Base-by-base conservation (phyloP, 192 early-diverging fungal genomes). In the Paraglomus brasilianum region DNA sequence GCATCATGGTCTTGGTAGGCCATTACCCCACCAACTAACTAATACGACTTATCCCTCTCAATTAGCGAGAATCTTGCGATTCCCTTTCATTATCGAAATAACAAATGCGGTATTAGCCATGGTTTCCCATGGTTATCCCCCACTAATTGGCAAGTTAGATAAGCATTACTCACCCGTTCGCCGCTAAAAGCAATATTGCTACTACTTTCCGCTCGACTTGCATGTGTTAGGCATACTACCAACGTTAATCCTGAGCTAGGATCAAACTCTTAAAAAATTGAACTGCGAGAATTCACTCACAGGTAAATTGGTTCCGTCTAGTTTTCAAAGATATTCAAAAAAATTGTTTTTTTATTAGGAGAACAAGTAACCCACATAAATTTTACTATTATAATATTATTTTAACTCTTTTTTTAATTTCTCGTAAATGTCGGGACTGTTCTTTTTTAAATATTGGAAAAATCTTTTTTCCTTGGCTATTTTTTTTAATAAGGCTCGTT, bases 181-280 rank as follows among this genome's bases (percentile, higher is more conserved):
- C 78, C 77, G 78, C 78, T 76, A 56, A 6, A 56, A 56, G 7
- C 4, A 56, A 56, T 56, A 56, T 56, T 56, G 53, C 53, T 56
- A 56, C 53, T 56, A 56, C 74, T 77, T 73, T 69, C 74, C 66
- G 78, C 78, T 73, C 74, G 77, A 80, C 78, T 80, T 77, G 72
- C 74, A 79, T 76, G 75, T 79, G 78, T 76, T 58, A 79, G 74
- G 78, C 72, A 72, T 76, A 79, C 76, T 74, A 63, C 74, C 66
- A 79, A 70, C 75, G 75, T 80, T 80, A 75, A 80, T 80, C 77
- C 78, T 68, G 78, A 80, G 78, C 78, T 77, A 80, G 77, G 78
- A 80, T 80, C 66, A 80, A 80, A 80, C 78, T 80, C 78, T 52
- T 63, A 74, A 56, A 56, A 56, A 24, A 56, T 1, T 30, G 3